Conservation (phyloP, 768 basidiomycete genomes). For the Pulveroboletus frians region DNA sequence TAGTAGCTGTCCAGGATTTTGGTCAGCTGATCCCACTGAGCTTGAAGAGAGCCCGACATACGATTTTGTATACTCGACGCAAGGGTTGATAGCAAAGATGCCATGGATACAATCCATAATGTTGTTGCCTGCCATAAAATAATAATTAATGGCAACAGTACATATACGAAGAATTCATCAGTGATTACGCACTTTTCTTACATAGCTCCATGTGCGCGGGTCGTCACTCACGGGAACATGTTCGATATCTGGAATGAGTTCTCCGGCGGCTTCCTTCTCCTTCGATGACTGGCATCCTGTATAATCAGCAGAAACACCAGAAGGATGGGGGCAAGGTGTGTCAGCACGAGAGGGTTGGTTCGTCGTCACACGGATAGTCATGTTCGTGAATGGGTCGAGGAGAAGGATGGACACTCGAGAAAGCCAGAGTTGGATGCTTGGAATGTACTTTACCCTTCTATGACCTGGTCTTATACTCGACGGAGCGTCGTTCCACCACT, state of each 20-base stretch:
- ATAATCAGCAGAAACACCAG: slow-evolving; percentile 1
- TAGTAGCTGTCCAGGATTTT: slow-evolving; percentile 44
- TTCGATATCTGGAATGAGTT: slow-evolving; percentile 30
- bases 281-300: slow-evolving; percentile 1
- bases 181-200: slow-evolving; percentile 45
- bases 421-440: not conserved
- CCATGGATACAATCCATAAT: slow-evolving; percentile 25
- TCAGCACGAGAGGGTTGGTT: not conserved
- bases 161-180: not conserved
- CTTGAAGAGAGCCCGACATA: slow-evolving; percentile 9
- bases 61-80: slow-evolving; percentile 29
- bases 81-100: slow-evolving; percentile 23
- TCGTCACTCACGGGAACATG: slow-evolving; percentile 47
- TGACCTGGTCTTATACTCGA: slow-evolving; percentile 18
- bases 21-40: not conserved
- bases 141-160: not conserved
- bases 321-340: not conserved
- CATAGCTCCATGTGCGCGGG: slow-evolving; percentile 52
- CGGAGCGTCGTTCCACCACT: slow-evolving; percentile 1
- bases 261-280: slow-evolving; percentile 1
- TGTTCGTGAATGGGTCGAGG: slow-evolving; percentile 4
- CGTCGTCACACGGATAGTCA: slow-evolving; percentile 7
- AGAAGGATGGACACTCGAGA: slow-evolving; percentile 6
- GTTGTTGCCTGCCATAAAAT: slow-evolving; percentile 17
- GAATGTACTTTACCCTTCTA: slow-evolving; percentile 1